Conservation (phyloP, 352 stramenopile genomes). For the Phytophthora cryptogea region DNA sequence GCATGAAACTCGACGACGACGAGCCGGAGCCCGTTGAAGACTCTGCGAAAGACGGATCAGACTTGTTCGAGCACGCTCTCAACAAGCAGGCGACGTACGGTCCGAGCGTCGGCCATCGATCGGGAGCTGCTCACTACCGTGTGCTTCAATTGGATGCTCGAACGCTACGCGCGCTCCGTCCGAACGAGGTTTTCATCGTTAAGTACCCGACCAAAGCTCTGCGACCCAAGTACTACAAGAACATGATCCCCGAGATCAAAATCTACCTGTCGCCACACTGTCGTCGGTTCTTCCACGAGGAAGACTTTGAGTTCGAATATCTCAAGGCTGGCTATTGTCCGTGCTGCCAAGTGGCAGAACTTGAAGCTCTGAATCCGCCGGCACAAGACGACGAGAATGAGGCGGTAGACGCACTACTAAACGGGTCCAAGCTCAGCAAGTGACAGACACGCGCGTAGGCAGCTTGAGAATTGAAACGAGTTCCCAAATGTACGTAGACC, state of each 20-base stretch:
- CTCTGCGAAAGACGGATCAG: slow-evolving; percentile 35
- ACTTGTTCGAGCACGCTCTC: slow-evolving; percentile 86
- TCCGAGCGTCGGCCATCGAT: slow-evolving; percentile 51
- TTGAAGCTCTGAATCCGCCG: slow-evolving; percentile 36
- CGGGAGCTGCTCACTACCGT: slow-evolving; percentile 57
- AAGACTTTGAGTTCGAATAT: slow-evolving; percentile 96
- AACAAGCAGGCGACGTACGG: slow-evolving; percentile 81
- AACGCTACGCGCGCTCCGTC: slow-evolving; percentile 66
- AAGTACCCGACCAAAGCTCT: slow-evolving; percentile 70
- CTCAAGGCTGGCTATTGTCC: slow-evolving; percentile 87
- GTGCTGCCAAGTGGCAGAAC: slow-evolving; percentile 81
- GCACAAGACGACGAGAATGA: slow-evolving; percentile 25
- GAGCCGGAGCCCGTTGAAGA: slow-evolving; percentile 35
- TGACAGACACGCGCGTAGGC: slow-evolving; percentile 3
- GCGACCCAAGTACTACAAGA: slow-evolving; percentile 85
- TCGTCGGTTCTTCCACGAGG: slow-evolving; percentile 94
- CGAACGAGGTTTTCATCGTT: slow-evolving; percentile 88
- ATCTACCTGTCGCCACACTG: slow-evolving; percentile 91
- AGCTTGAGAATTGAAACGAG: background rate
- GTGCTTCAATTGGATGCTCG: slow-evolving; percentile 82
- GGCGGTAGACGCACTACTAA: slow-evolving; percentile 7
- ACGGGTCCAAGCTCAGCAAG: slow-evolving; percentile 32
- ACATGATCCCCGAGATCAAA: slow-evolving; percentile 94
- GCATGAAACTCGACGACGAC: slow-evolving; percentile 80
- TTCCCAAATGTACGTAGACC: too few relatives aligned